A percentile compares a stretch with the other conserved stretches of the same genome.
Evolutionary conservation across 164 flowering plant genomes (phyloP).

Genomic region (Dillenia suffruticosa): DNA sequence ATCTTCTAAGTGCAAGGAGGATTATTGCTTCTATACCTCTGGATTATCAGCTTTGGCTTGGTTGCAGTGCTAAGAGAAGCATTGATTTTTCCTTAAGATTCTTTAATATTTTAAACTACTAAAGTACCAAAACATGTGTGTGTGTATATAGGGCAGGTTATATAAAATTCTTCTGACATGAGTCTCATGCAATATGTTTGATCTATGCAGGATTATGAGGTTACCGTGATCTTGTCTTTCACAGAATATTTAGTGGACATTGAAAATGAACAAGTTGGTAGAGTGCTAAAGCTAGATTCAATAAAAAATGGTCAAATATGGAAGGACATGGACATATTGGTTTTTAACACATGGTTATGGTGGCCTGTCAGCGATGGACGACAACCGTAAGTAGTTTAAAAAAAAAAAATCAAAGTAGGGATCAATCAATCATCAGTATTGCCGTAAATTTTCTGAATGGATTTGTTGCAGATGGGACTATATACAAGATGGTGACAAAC

Average conservation of each 20-base stretch:
- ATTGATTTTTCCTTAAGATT: too few species aligned
- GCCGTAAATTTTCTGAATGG: neutral
- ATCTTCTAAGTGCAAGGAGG: too few species aligned
- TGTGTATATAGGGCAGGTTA: too few species aligned
- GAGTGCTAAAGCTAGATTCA: slow-evolving; percentile 1
- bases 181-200: too few species aligned
- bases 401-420: too few species aligned
- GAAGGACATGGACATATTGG: neutral
- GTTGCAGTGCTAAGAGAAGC: too few species aligned
- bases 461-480: slow-evolving; percentile 23
- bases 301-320: neutral
- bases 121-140: too few species aligned
- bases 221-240: neutral
- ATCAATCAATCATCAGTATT: neutral
- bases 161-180: too few species aligned
- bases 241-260: neutral
- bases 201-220: neutral
- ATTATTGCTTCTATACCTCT: too few species aligned
- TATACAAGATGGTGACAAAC: slow-evolving; percentile 4
- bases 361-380: neutral
- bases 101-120: too few species aligned
- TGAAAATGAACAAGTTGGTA: neutral
- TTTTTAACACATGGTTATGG: neutral
- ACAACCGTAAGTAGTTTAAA: neutral
- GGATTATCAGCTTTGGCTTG: too few species aligned